Conservation (phyloP, 2,329 filamentous ascomycete genomes). For the Penicillium fuscoglaucum region DNA sequence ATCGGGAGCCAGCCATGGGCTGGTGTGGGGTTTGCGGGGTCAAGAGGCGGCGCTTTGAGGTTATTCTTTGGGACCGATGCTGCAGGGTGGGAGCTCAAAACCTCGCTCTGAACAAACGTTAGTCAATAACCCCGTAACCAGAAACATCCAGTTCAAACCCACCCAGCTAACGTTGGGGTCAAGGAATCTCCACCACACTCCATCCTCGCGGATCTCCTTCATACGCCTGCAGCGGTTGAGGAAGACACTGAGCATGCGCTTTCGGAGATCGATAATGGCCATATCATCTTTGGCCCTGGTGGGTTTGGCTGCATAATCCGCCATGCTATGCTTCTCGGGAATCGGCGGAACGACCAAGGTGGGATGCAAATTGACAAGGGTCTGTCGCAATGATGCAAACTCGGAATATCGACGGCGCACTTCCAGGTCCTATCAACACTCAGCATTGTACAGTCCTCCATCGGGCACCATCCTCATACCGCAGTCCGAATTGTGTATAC, state of each 20-base stretch:
- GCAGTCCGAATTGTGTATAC: conserved; percentile 96
- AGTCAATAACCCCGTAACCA: conserved; percentile 27
- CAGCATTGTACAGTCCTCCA: conserved; percentile 6
- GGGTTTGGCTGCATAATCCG: conserved; percentile 95
- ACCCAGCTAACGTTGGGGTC: conserved; percentile 99
- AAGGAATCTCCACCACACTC: conserved; percentile 96
- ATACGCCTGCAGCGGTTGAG: conserved; percentile 89
- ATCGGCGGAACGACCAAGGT: conserved; percentile 96
- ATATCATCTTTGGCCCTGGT: conserved; percentile 98
- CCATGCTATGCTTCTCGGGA: conserved; percentile 98
- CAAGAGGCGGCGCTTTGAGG: conserved; percentile 89
- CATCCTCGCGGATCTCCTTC: conserved; percentile 87
- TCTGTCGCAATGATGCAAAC: conserved; percentile 86
- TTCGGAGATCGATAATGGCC: conserved; percentile 92
- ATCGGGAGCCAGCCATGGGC: conserved; percentile 87
- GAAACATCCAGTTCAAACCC: conserved; percentile 32
- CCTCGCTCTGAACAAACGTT: conserved; percentile 67
- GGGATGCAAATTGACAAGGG: conserved; percentile 86
- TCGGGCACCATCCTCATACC: conserved; percentile 53
- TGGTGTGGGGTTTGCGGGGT: conserved; percentile 86
- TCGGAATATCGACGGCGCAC: conserved; percentile 95
- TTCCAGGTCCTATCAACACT: conserved; percentile 72
- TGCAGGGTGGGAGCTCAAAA: conserved; percentile 88
- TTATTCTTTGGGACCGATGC: conserved; percentile 91
- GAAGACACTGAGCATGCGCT: conserved; percentile 95